Evolutionary conservation across 176 grass and related monocot genomes (phyloP).

Genomic region (Aegilops sharonensis): DNA sequence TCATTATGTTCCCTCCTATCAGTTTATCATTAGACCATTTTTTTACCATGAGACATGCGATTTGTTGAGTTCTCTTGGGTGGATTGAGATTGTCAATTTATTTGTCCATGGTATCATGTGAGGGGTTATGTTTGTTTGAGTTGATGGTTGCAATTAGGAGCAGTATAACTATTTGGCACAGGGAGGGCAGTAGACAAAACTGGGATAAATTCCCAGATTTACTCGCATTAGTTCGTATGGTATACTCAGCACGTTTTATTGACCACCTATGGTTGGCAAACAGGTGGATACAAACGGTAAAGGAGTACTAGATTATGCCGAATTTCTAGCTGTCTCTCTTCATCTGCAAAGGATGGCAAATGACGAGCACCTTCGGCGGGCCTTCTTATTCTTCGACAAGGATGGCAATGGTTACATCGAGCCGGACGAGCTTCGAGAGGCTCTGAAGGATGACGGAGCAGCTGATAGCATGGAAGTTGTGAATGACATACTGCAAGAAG

Average conservation of each 20-base stretch:
- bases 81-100: background rate
- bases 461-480: slow-evolving; percentile 86
- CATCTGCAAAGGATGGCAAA: slow-evolving; percentile 99
- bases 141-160: background rate
- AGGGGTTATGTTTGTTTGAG: background rate
- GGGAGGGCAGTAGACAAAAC: background rate
- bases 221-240: background rate
- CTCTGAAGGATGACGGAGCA: slow-evolving; percentile 75
- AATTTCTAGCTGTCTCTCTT: slow-evolving; percentile 95
- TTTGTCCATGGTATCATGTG: slow-evolving; percentile 2
- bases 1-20: background rate
- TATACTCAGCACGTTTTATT: slow-evolving; percentile 20
- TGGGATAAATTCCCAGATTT: background rate
- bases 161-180: background rate
- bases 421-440: slow-evolving; percentile 80
- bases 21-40: background rate
- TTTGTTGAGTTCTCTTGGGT: slow-evolving; percentile 3
- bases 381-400: slow-evolving; percentile 96
- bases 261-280: slow-evolving; percentile 18
- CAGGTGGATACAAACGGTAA: slow-evolving; percentile 97
- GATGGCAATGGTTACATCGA: slow-evolving; percentile 94
- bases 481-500: slow-evolving; percentile 96
- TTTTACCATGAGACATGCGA: background rate
- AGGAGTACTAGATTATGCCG: slow-evolving; percentile 80
- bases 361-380: slow-evolving; percentile 82